Conservation (phyloP, 108 stramenopile species). For the Thalassiosira profunda region DNA sequence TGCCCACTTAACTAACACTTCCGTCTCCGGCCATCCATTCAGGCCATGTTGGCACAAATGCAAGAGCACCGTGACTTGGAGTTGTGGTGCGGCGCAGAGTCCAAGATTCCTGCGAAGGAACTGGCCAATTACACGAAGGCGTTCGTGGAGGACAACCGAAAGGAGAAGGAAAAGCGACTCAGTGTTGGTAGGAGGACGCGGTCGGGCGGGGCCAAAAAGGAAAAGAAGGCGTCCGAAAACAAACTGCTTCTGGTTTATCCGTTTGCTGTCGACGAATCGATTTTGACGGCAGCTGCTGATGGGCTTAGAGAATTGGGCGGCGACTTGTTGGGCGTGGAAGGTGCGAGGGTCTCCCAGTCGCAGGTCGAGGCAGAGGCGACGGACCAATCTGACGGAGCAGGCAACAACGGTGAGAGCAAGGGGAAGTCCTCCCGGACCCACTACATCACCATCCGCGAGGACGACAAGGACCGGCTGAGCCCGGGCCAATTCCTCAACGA, state of each 20-base stretch:
- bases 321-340: background rate
- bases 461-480: slow-evolving; percentile 63
- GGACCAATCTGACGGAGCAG: slow-evolving; percentile 28
- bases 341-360: background rate
- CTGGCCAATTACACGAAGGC: slow-evolving; percentile 30
- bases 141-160: slow-evolving; percentile 23
- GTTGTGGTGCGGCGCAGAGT: background rate
- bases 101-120: background rate
- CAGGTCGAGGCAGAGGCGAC: slow-evolving; percentile 8
- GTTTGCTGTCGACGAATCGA: slow-evolving; percentile 56
- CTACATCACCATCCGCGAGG: slow-evolving; percentile 63
- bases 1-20: background rate
- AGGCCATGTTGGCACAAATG: slow-evolving; percentile 15
- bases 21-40: background rate
- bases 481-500: slow-evolving; percentile 88
- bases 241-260: slow-evolving; percentile 70
- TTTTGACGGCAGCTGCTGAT: slow-evolving; percentile 44
- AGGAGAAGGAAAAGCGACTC: slow-evolving; percentile 24
- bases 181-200: slow-evolving; percentile 19
- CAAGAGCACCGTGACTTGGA: background rate
- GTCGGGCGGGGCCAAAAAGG: slow-evolving; percentile 14
- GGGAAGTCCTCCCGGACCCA: slow-evolving; percentile 44
- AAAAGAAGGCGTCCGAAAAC: slow-evolving; percentile 30
- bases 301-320: slow-evolving; percentile 35
- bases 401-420: slow-evolving; percentile 5